Conservation (phyloP, 345 rosid genomes). For the Punica granatum region DNA sequence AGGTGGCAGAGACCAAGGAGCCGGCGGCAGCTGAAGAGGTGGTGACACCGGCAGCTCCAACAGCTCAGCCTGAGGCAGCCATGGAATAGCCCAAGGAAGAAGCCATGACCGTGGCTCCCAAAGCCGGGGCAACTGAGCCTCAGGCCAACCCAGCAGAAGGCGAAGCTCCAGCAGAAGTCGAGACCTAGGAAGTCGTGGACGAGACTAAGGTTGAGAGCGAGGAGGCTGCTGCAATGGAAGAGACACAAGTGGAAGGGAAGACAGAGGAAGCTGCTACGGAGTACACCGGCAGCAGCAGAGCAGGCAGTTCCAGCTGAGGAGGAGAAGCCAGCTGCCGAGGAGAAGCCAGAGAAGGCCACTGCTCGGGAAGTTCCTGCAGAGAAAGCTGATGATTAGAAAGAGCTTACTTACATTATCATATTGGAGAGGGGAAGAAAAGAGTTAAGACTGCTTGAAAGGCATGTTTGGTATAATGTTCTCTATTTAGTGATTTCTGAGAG, state of each 20-base stretch:
- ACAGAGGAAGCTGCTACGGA: conserved; percentile 12
- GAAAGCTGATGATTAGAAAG: conserved; percentile 15
- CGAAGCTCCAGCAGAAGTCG: conserved; percentile 30
- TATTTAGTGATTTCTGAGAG: not conserved
- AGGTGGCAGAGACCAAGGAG: conserved; percentile 31
- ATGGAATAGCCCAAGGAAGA: conserved; percentile 14
- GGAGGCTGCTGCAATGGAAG: conserved; percentile 15
- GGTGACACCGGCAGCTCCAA: conserved; percentile 17
- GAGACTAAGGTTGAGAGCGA: conserved; percentile 26
- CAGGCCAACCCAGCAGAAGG: conserved; percentile 14
- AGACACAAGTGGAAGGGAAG: conserved; percentile 19
- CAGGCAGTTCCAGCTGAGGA: conserved; percentile 2
- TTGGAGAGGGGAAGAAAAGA: not conserved
- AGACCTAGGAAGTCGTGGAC: conserved; percentile 32
- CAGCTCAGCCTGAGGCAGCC: conserved; percentile 11
- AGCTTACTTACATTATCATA: not conserved
- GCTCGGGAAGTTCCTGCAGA: conserved; percentile 7
- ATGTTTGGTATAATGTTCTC: not conserved
- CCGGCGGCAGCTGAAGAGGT: conserved; percentile 30
- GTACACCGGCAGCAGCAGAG: not conserved
- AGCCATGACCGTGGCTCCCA: conserved; percentile 15
- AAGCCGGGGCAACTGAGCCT: conserved; percentile 6
- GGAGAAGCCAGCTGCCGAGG: not conserved
- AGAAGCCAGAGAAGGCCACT: not conserved
- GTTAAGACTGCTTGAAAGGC: not conserved